These are phyloP conservation scores for Penicillium nucicola DNA, from an alignment of 495 filamentous ascomycete species.

Conservation along the genomic window DNA sequence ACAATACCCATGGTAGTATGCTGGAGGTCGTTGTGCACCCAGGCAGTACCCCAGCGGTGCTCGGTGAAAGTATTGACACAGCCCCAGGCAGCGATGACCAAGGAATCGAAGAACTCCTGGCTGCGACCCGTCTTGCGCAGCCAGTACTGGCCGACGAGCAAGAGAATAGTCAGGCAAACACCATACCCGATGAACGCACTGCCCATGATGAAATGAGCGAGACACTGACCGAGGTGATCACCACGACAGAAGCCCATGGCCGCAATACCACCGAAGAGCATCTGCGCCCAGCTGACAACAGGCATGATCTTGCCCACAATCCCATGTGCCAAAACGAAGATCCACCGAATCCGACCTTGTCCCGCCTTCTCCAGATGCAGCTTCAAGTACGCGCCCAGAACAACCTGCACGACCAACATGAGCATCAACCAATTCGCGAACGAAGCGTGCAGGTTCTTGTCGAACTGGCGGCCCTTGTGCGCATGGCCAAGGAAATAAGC, in stretches of 20 bases:
- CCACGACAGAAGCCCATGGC: slow-evolving; percentile 89
- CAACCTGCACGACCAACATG: slow-evolving; percentile 71
- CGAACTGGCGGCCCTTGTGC: slow-evolving; percentile 86
- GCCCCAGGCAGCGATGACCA: slow-evolving; percentile 90
- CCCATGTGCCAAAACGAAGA: slow-evolving; percentile 70
- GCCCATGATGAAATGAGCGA: slow-evolving; percentile 98
- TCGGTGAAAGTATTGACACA: slow-evolving; percentile 98
- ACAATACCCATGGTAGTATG: slow-evolving; percentile 97
- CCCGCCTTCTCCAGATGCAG: slow-evolving; percentile 82
- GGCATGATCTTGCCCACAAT: slow-evolving; percentile 85
- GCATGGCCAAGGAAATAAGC: slow-evolving; percentile 89
- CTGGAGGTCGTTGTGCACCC: slow-evolving; percentile 95
- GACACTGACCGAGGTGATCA: slow-evolving; percentile 89
- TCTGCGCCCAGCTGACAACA: slow-evolving; percentile 85
- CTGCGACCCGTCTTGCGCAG: slow-evolving; percentile 77
- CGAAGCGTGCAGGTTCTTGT: slow-evolving; percentile 74
- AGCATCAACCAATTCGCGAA: slow-evolving; percentile 80
- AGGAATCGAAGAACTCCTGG: slow-evolving; percentile 96
- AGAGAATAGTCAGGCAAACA: slow-evolving; percentile 78
- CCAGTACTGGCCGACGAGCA: slow-evolving; percentile 88
- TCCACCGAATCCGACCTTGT: slow-evolving; percentile 70
- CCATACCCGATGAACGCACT: slow-evolving; percentile 94
- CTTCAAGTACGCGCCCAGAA: slow-evolving; percentile 82
- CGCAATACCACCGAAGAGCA: slow-evolving; percentile 95
- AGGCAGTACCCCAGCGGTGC: slow-evolving; percentile 84